Conservation (phyloP, 768 basidiomycete genomes). For the Trametes meyenii region DNA sequence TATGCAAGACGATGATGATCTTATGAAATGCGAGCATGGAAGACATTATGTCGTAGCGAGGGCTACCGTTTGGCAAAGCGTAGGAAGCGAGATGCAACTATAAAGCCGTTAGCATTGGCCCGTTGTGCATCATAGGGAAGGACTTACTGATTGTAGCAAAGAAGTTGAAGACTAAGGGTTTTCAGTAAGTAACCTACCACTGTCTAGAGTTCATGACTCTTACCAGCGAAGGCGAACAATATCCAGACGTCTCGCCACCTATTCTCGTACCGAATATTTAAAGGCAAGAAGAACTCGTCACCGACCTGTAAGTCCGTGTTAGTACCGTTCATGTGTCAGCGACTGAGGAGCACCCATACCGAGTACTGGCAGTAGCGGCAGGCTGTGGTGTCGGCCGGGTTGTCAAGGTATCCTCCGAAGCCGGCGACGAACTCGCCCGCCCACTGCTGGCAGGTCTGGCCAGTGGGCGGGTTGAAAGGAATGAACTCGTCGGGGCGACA, state of each 20-base stretch:
- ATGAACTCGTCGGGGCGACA: conserved; percentile 74
- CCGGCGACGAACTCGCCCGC: conserved; percentile 61
- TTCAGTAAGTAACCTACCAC: conserved; percentile 28
- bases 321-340: not conserved
- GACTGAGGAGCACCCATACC: conserved; percentile 30
- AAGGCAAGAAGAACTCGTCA: conserved; percentile 68
- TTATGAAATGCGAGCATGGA: not conserved
- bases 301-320: conserved; percentile 43
- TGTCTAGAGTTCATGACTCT: no score
- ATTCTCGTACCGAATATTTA: conserved; percentile 63
- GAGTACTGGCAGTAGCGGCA: conserved; percentile 78
- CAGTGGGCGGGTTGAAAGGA: conserved; percentile 69
- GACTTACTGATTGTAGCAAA: no score
- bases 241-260: conserved; percentile 75
- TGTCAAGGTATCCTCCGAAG: conserved; percentile 76
- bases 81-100: conserved; percentile 70
- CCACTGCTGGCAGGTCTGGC: conserved; percentile 75
- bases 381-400: conserved; percentile 55
- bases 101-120: not conserved
- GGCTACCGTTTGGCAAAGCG: conserved; percentile 67
- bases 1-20: not conserved
- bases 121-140: no score
- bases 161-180: conserved; percentile 65
- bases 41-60: no score
- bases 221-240: conserved; percentile 61